Base-by-base conservation (phyloP, 2,329 filamentous ascomycete species). In the Diaporthe australafricana region DNA sequence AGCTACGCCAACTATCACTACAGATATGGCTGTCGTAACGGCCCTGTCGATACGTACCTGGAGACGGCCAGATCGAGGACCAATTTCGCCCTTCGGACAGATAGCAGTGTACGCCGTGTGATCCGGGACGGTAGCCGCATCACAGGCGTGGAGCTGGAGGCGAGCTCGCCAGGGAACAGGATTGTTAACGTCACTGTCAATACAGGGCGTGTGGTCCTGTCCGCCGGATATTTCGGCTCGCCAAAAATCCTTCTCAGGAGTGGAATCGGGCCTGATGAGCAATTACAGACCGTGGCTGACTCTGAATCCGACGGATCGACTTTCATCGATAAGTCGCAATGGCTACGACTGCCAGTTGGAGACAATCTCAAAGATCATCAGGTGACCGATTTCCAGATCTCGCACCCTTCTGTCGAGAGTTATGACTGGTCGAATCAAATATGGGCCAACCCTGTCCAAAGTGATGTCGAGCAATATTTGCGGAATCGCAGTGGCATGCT, bases 21-120 rank as follows among this genome's bases (percentile, higher is more conserved):
- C 78, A 83, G 83, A 35, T 82, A 89, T 71, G 90, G 89, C 57
- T 87, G 91, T 80, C 84, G 91, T 73, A 89, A 89, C 55, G 91
- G 91, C 3, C 91, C 91, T 27, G 83, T 93, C 78, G 89, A 89
- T 11, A 92, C 91, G 0, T 93, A 93, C 79, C 86, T 93, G 12
- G 87, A 90, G 40, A 85, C 84, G 42, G 90, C 90, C 7, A 84
- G 85, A 72, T 81, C 82, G 60, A 84, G 88, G 73, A 81, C 82
- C 38, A 92, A 92, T 80, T 92, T 93, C 81, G 84, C 87, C 57
- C 80, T 93, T 62, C 88, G 87, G 82, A 85, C 87, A 45, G 88
- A 89, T 78, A 91, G 90, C 12, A 84, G 85, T 32, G 91, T 91
- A n/a, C 86, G 87, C 73, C 87, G 90, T 67, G 85, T 92, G 35